A percentile compares a stretch with the other conserved stretches of the same genome.
These are phyloP conservation scores for Lactarius pseudohatsudake DNA, from an alignment of 768 basidiomycete genomes.

Conservation along the genomic window DNA sequence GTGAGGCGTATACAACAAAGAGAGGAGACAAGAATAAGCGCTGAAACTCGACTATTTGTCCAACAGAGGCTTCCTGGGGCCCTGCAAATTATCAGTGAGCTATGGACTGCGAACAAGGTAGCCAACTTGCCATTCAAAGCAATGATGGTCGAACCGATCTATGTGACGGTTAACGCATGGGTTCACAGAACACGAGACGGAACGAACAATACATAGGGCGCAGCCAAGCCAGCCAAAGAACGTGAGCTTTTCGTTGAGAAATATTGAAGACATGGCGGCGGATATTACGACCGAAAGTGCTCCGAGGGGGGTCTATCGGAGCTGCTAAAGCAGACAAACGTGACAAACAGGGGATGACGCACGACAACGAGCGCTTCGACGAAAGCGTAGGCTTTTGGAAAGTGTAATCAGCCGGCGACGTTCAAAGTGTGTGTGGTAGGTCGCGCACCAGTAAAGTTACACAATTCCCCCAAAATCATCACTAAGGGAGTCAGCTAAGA, in stretches of 20 bases:
- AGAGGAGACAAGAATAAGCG: constrained; percentile 78
- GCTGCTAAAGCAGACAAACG: constrained; percentile 17
- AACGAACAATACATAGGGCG: constrained; percentile 79
- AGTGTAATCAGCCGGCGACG: constrained; percentile 25
- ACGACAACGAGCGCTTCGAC: constrained; percentile 92
- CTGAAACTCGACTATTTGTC: constrained; percentile 71
- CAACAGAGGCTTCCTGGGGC: constrained; percentile 67
- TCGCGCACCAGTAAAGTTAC: constrained; percentile 77
- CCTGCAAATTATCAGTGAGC: constrained; percentile 40
- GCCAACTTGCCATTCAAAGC: constrained; percentile 70
- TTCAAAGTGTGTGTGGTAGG: constrained; percentile 32
- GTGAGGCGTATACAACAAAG: constrained; percentile 69
- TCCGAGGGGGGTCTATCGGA: constrained; percentile 80
- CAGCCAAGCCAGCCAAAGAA: constrained; percentile 99
- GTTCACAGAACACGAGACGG: not conserved
- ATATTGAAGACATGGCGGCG: constrained; percentile 88
- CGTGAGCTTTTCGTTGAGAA: constrained; percentile 89
- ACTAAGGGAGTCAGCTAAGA: constrained; percentile 41
- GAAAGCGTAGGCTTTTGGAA: constrained; percentile 72
- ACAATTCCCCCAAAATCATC: constrained; percentile 90
- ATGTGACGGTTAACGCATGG: constrained; percentile 14
- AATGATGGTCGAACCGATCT: constrained; percentile 87
- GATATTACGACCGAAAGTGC: constrained; percentile 95
- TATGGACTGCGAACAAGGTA: constrained; percentile 32
- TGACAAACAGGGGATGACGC: constrained; percentile 34